phyloP scores from a whole-genome alignment of 345 rosid species.

The Moringa oleifera region DNA sequence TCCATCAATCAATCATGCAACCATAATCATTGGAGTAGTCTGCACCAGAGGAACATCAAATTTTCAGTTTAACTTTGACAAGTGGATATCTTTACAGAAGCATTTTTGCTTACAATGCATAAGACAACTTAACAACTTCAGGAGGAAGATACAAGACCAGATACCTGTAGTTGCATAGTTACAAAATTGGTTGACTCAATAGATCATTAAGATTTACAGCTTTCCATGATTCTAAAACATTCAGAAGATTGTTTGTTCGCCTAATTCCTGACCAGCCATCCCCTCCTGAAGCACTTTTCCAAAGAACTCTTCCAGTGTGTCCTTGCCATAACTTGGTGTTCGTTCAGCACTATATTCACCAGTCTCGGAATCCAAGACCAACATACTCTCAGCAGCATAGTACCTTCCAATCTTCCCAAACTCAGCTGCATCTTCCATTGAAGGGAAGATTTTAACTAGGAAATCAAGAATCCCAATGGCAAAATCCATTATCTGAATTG shows the following conservation, averaged over 20 bases:
- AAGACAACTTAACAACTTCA: background rate
- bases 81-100: background rate
- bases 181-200: background rate
- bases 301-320: conserved; percentile 83
- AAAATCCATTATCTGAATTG: conserved; percentile 89
- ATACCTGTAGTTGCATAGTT: background rate
- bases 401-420: conserved; percentile 94
- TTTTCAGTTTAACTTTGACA: too few species aligned
- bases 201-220: background rate
- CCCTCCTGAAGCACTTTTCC: conserved; percentile 74
- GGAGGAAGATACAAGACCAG: background rate
- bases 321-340: conserved; percentile 90
- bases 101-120: too few species aligned
- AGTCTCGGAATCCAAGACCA: conserved; percentile 75
- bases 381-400: conserved; percentile 94
- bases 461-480: conserved; percentile 65
- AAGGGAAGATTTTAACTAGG: conserved; percentile 65
- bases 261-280: conserved; percentile 92
- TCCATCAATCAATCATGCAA: too few species aligned
- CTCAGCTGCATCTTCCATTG: conserved; percentile 87
- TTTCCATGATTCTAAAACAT: background rate
- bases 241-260: conserved; percentile 77
- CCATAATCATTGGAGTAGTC: too few species aligned
- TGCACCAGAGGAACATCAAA: too few species aligned
- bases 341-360: conserved; percentile 78